Evolutionary conservation across 1,139 yeast genomes (phyloP), one percentile per base, ranked within the genome.

Genomic region (Yamadazyma jaroonii): DNA sequence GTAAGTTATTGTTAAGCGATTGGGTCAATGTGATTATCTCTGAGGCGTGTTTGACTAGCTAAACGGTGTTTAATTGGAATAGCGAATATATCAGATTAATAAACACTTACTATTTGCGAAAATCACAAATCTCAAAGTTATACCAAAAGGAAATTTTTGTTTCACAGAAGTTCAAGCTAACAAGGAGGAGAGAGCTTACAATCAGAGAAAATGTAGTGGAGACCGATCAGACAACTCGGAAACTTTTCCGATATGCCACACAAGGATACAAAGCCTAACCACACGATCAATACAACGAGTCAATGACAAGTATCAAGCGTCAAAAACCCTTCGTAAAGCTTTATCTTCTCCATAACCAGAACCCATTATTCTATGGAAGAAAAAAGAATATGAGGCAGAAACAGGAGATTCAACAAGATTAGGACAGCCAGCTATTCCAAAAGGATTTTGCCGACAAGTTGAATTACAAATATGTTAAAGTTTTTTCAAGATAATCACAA

Each of bases 331-430:
- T 60, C 53, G 48, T 44, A 57, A 59, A 66, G 84, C 84, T 77
- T 76, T 42, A 43, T 80, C 78, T 80, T 66, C 86, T 80, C 87
- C 86, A 62, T 72, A 53, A 77, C 47, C 61, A 80, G 84, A 75
- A 79, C 84, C 84, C 81, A 67, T 53, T 44, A 64, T 62, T 67
- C 81, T 67, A 77, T 62, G 54, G 74, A 49, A 52, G 56, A 44
- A 52, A 15, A 52, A 61, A 68, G 79, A 75, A 70, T 49, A 55
- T 70, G 83, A 71, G 84, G 85, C 87, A 80, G 87, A 80, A 80
- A 73, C 71, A 72, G 86, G 86, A 79, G 86, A 26, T 27, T 10
- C 27, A 25, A 25, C 27, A 25, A n/a, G 27, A 10, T 5, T n/a
- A 25, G 6, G 13, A 7, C 27, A 25, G 27, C 6, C 27, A n/a